Evolutionary conservation across 306 rosid genomes (phyloP).

Genomic region (Trifolium fragiferum): DNA sequence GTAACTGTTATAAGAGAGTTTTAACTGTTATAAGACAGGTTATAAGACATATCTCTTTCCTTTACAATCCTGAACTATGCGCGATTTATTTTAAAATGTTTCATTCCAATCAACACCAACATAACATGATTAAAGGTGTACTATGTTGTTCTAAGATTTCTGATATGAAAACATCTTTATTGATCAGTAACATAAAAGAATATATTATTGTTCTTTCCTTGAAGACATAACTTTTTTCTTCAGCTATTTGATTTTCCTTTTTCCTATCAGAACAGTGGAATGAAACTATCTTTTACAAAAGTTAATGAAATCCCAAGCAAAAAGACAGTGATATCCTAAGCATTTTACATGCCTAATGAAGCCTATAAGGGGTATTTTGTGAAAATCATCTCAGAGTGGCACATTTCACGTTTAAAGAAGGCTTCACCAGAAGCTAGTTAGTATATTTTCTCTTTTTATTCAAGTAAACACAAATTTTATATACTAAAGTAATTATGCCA

Average conservation of each 20-base stretch:
- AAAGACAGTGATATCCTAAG: constrained; percentile 31
- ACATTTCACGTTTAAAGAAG: constrained; percentile 37
- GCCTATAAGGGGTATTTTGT: constrained; percentile 24
- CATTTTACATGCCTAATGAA: background rate
- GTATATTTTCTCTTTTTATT: constrained; percentile 24
- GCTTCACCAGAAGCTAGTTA: constrained; percentile 40
- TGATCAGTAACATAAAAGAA: background rate
- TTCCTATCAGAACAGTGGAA: constrained; percentile 6
- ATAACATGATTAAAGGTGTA: background rate
- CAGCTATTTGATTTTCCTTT: constrained; percentile 2
- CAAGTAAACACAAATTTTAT: background rate
- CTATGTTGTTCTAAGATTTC: background rate
- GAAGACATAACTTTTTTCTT: background rate
- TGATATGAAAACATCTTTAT: constrained; percentile 14
- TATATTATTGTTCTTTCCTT: constrained; percentile 36
- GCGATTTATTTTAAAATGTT: too few species aligned
- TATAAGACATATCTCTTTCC: too few species aligned
- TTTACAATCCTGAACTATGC: too few species aligned
- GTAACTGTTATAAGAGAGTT: background rate
- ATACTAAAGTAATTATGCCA: constrained; percentile 40
- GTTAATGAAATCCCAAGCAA: constrained; percentile 1
- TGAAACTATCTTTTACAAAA: constrained; percentile 26
- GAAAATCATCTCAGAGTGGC: constrained; percentile 37
- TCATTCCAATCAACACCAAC: background rate
- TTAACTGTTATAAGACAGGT: too few species aligned